phyloP scores from a whole-genome alignment of 768 basidiomycete species.

The Amyloporia xantha region DNA sequence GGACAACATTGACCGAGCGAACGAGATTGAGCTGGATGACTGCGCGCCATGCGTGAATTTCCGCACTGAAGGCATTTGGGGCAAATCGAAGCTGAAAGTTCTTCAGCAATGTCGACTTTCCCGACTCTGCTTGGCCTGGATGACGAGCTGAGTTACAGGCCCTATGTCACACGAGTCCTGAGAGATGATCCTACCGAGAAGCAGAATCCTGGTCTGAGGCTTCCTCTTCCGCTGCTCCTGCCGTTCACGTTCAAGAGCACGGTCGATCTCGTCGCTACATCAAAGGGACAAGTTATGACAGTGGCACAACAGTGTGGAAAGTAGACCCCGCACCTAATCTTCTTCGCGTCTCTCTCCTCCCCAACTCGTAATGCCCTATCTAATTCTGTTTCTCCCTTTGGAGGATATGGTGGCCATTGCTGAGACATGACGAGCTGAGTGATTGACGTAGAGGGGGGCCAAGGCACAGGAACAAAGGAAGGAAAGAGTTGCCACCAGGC shows the following conservation, averaged over 20 bases:
- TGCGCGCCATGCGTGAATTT: conserved; percentile 55
- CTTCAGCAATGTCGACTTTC: conserved; percentile 62
- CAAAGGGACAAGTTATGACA: no score
- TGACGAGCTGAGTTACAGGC: no score
- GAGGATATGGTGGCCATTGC: conserved; percentile 27
- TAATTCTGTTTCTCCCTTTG: conserved; percentile 35
- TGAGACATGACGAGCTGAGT: neutral
- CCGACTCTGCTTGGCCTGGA: conserved; percentile 65
- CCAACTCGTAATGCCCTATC: conserved; percentile 33
- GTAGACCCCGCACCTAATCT: conserved; percentile 41
- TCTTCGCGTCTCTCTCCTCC: conserved; percentile 44
- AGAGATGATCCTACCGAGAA: conserved; percentile 41
- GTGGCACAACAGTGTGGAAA: no score
- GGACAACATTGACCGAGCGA: conserved; percentile 40
- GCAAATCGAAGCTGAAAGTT: conserved; percentile 59
- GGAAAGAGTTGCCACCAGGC: no score
- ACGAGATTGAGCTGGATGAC: conserved; percentile 66
- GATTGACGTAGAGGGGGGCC: neutral
- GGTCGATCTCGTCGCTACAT: conserved; percentile 35
- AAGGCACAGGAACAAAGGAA: neutral
- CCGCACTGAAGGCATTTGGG: conserved; percentile 50
- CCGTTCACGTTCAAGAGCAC: conserved; percentile 40
- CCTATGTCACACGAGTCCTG: no score
- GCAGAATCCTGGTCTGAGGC: conserved; percentile 40
- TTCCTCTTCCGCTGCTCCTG: conserved; percentile 32